Evolutionary conservation across 108 stramenopile genomes (phyloP).

Genomic region (Pinguiococcus pyrenoidosus): DNA sequence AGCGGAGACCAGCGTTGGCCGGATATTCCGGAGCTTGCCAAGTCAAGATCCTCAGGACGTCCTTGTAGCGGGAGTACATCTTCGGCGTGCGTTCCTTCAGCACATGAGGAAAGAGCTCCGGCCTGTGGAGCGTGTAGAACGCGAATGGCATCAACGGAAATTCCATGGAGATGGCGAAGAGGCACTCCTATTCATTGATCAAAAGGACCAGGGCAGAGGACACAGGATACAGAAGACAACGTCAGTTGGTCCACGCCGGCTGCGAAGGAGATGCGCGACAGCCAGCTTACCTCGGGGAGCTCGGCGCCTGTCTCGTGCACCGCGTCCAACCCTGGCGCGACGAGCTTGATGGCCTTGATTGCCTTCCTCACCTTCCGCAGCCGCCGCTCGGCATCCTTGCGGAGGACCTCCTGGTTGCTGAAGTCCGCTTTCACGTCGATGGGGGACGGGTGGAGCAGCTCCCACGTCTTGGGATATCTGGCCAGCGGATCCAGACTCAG

Average conservation of each 20-base stretch:
- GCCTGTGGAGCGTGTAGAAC: too few relatives aligned
- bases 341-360: background rate
- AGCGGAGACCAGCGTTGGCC: too few relatives aligned
- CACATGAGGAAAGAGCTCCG: background rate
- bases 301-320: constrained; percentile 21
- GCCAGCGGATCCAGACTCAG: background rate
- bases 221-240: too few relatives aligned
- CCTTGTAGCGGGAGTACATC: constrained; percentile 14
- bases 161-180: too few relatives aligned
- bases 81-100: constrained; percentile 1
- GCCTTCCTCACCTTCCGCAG: background rate
- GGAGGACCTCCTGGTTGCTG: background rate
- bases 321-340: background rate
- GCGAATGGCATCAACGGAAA: too few relatives aligned
- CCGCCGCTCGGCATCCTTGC: background rate
- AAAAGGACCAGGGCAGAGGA: too few relatives aligned
- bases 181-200: too few relatives aligned
- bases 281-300: constrained; percentile 16
- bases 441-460: constrained; percentile 18
- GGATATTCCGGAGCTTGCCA: too few relatives aligned
- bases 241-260: too few relatives aligned
- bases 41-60: too few relatives aligned
- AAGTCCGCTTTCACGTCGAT: too few relatives aligned
- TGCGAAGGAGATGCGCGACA: too few relatives aligned
- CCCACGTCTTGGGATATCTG: constrained; percentile 8